A percentile compares a stretch with the other conserved stretches of the same genome.
Conservation (phyloP, 2,329 filamentous ascomycete species). For the Verticillium longisporum region DNA sequence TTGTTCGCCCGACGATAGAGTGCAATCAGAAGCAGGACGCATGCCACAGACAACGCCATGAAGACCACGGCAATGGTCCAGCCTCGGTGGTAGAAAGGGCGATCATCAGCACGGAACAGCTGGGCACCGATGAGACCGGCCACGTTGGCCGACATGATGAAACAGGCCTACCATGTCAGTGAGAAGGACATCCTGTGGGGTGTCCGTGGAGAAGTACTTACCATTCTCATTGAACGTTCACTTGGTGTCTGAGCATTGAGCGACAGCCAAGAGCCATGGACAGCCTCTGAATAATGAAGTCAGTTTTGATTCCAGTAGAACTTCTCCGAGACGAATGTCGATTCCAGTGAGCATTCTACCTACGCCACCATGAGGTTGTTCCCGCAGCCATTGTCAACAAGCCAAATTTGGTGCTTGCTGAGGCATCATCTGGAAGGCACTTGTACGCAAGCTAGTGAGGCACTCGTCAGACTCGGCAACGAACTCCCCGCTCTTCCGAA, state of each 20-base stretch:
- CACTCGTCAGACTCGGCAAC: neutral
- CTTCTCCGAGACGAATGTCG: no score
- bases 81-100: conserved; percentile 18
- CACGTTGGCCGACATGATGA: conserved; percentile 24
- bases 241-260: conserved; percentile 7
- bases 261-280: conserved; percentile 14
- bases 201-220: neutral
- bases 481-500: no score
- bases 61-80: conserved; percentile 19
- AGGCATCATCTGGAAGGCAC: conserved; percentile 8
- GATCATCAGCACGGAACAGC: conserved; percentile 20
- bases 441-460: conserved; percentile 8
- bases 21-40: neutral
- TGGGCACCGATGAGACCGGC: conserved; percentile 22
- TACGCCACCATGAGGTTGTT: conserved; percentile 14
- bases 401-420: conserved; percentile 6
- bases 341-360: neutral
- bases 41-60: neutral
- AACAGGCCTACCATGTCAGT: conserved; percentile 14
- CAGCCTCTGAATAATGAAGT: conserved; percentile 6
- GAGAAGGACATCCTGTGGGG: no score
- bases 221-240: conserved; percentile 8
- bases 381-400: conserved; percentile 10
- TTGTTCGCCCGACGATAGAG: neutral
- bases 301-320: neutral